A percentile compares a stretch with the other conserved stretches of the same genome.
These are phyloP conservation scores for Galeopsis tetrahit DNA, from an alignment of 257 asterid species.

Conservation along the genomic window DNA sequence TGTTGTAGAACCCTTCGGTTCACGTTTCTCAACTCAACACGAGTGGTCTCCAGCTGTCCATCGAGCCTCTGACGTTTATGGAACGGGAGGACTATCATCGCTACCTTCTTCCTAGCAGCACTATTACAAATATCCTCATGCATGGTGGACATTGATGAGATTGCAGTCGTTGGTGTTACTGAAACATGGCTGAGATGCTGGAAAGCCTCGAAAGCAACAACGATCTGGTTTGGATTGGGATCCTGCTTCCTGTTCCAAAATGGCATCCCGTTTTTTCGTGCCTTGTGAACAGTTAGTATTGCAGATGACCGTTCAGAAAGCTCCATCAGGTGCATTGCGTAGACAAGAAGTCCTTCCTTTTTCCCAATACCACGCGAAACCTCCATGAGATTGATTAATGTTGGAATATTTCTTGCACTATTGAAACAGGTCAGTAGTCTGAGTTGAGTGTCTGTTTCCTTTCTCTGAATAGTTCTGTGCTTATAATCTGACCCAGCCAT, in stretches of 20 bases:
- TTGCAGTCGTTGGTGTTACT: conserved; percentile 50
- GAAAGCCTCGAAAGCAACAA: conserved; percentile 55
- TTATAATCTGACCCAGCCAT: conserved; percentile 40
- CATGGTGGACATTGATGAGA: conserved; percentile 48
- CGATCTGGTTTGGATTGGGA: conserved; percentile 41
- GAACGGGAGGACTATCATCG: conserved; percentile 51
- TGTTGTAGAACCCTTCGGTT: conserved; percentile 49
- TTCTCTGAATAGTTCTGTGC: conserved; percentile 46
- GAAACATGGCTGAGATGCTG: conserved; percentile 47
- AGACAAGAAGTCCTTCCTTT: conserved; percentile 48
- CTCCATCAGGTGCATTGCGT: conserved; percentile 63
- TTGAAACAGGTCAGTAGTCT: conserved; percentile 53
- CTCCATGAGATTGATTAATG: conserved; percentile 56
- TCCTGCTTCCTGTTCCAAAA: conserved; percentile 41
- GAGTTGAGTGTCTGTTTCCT: conserved; percentile 37
- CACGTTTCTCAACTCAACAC: conserved; percentile 44
- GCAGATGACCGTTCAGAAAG: conserved; percentile 59
- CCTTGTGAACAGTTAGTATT: conserved; percentile 55
- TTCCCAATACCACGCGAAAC: conserved; percentile 49
- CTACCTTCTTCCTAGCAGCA: conserved; percentile 44
- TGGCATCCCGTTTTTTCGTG: conserved; percentile 52
- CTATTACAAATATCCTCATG: conserved; percentile 48
- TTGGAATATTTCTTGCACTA: conserved; percentile 47
- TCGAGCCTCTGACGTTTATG: conserved; percentile 49
- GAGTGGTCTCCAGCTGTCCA: conserved; percentile 48